Conservation (phyloP, 2,329 filamentous ascomycete genomes). For the Ophiostoma populinum region DNA sequence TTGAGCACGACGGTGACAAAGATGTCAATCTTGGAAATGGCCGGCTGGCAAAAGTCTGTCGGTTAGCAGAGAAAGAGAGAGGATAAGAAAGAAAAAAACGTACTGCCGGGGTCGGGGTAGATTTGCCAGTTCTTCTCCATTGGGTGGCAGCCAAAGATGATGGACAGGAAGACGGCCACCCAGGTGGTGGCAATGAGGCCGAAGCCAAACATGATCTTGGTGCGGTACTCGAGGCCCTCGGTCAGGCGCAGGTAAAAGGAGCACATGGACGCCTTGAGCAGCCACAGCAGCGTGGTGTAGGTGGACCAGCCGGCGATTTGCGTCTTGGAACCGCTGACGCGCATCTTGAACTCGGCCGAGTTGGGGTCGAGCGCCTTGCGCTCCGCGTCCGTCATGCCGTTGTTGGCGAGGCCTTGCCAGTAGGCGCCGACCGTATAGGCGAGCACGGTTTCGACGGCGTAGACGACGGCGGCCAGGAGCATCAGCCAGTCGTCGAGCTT, state of each 20-base stretch:
- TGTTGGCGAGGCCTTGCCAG: slow-evolving; percentile 18
- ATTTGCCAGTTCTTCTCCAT: slow-evolving; percentile 25
- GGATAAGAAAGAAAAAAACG: slow-evolving; percentile 4
- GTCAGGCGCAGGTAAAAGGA: slow-evolving; percentile 18
- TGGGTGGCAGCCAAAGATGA: slow-evolving; percentile 20
- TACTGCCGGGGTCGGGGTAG: slow-evolving; percentile 23
- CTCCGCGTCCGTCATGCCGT: slow-evolving; percentile 17
- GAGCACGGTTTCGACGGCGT: slow-evolving; percentile 15
- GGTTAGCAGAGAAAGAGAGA: neutral
- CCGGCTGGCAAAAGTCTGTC: slow-evolving; percentile 22
- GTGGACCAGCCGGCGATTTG: slow-evolving; percentile 17
- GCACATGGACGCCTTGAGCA: slow-evolving; percentile 16
- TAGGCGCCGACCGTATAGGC: slow-evolving; percentile 16
- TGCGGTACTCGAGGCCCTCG: slow-evolving; percentile 15
- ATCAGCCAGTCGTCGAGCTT: slow-evolving; percentile 43
- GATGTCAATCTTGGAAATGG: slow-evolving; percentile 21
- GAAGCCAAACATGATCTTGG: slow-evolving; percentile 19
- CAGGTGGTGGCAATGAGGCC: slow-evolving; percentile 18
- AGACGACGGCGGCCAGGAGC: slow-evolving; percentile 26
- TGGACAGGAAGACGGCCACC: slow-evolving; percentile 17
- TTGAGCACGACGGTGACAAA: slow-evolving; percentile 23
- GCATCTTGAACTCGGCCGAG: slow-evolving; percentile 15
- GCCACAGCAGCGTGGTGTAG: slow-evolving; percentile 15
- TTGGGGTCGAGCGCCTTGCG: slow-evolving; percentile 13
- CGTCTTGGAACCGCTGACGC: slow-evolving; percentile 20